Evolutionary conservation across 2,329 filamentous ascomycete species (phyloP), one percentile per base, ranked within the genome.

Genomic region (Xylaria sp.): DNA sequence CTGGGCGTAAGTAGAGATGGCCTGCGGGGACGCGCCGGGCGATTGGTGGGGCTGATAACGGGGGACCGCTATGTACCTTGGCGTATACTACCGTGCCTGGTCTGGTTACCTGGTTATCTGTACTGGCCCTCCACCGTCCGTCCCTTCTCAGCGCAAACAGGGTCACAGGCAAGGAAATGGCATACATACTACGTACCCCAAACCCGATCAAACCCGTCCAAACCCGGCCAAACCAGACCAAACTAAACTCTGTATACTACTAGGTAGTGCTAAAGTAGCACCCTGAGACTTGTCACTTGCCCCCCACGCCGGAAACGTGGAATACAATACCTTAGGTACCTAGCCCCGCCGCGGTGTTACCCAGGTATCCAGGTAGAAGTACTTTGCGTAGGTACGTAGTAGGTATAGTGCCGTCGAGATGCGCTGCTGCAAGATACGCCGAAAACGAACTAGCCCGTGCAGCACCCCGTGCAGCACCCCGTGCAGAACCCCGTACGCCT

Each of bases 241-340:
- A 11, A 33, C 29, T 33, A 33, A 11, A 33, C 29, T 33, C 11
- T 6, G 29, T 33, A 33, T 6, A 11, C 11, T 6, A 11, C 29
- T 6, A 33, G 29, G 29, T 11, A 33, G 6, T 6, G 29, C 29
- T 33, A 11, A 37, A 8, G n/a, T n/a, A n/a, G n/a, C n/a, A n/a
- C n/a, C n/a, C n/a, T n/a, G n/a, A n/a, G n/a, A n/a, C n/a, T n/a
- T n/a, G 17, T 41, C 46, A 40, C 19, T 23, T 19, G 6, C 38
- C 70, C 70, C 70, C 69, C 71, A 71, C 70, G 68, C 67, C 62
- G 52, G 49, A 60, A 66, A 63, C 58, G 55, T 69, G 59, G 54
- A 62, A 58, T 19, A n/a, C n/a, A n/a, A n/a, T n/a, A n/a, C n/a
- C n/a, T n/a, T n/a, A 54, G 29, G 4, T 40, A 41, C 46, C 35